A percentile compares a stretch with the other conserved stretches of the same genome.
Evolutionary conservation across 2,329 filamentous ascomycete genomes (phyloP).

Genomic region (Trichophyton benhamiae): DNA sequence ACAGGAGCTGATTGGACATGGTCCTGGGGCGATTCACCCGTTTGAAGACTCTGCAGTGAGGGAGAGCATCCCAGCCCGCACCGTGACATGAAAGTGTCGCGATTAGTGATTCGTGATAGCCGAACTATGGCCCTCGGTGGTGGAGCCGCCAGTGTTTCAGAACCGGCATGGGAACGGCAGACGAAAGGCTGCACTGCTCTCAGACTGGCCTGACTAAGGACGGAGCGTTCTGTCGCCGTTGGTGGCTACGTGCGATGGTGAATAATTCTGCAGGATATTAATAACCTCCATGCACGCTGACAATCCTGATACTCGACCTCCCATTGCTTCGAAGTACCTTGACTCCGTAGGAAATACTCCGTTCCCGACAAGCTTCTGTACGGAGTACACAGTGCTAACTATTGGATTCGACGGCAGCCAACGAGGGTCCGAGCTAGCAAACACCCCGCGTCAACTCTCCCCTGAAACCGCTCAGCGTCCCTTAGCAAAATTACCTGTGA

Average conservation of each 20-base stretch:
- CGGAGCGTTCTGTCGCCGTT: neutral
- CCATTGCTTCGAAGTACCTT: no score
- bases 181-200: neutral
- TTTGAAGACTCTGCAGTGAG: neutral
- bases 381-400: no score
- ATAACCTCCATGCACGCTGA: neutral
- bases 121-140: neutral
- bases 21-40: neutral
- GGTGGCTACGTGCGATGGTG: neutral
- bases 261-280: neutral
- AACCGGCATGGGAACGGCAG: neutral
- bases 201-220: neutral
- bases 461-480: neutral
- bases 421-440: neutral
- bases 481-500: neutral
- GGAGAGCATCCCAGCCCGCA: neutral
- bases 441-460: neutral
- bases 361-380: no score
- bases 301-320: neutral
- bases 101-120: constrained; percentile 2
- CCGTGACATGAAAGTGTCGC: neutral
- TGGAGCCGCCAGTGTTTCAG: constrained; percentile 1
- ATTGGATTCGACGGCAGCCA: neutral
- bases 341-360: neutral
- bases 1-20: neutral